These are phyloP conservation scores for Cyamopsis tetragonoloba DNA, from an alignment of 306 rosid genomes.

Conservation along the genomic window DNA sequence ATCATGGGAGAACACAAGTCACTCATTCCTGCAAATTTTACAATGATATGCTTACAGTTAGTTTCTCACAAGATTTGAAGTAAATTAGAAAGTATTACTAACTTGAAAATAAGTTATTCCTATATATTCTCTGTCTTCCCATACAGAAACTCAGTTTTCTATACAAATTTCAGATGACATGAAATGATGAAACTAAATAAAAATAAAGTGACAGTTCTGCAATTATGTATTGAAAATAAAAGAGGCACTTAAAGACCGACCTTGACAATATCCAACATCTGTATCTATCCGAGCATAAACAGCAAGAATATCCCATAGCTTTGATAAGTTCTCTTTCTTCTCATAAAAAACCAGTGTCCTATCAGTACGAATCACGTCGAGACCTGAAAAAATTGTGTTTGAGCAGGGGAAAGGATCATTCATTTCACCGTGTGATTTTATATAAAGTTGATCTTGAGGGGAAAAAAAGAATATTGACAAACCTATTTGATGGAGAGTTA, in stretches of 20 bases:
- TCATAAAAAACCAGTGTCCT: conserved; percentile 84
- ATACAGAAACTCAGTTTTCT: too few species aligned
- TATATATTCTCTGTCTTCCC: too few species aligned
- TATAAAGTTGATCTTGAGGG: too few species aligned
- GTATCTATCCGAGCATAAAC: conserved; percentile 87
- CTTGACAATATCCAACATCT: conserved; percentile 97
- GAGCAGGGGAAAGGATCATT: not conserved
- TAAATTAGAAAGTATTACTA: too few species aligned
- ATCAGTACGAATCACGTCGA: conserved; percentile 92
- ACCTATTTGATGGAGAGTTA: conserved; percentile 98
- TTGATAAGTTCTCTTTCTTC: conserved; percentile 74
- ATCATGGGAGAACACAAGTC: conserved; percentile 98
- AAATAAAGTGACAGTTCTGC: not conserved
- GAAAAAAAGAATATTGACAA: conserved; percentile 23
- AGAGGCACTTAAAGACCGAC: conserved; percentile 45
- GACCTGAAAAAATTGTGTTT: conserved; percentile 56
- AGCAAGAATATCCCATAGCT: conserved; percentile 94
- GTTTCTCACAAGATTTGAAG: not conserved
- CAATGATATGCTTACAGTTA: conserved; percentile 5
- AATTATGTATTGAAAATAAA: too few species aligned
- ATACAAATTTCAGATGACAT: not conserved
- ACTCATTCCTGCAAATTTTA: conserved; percentile 76
- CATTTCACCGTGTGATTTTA: too few species aligned
- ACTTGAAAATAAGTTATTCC: too few species aligned
- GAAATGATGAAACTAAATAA: not conserved